Percentiles rank a stretch among this genome's conserved stretches.
Evolutionary conservation across 768 basidiomycete genomes (phyloP).

Genomic region (Porphyrellus cyaneotinctus): DNA sequence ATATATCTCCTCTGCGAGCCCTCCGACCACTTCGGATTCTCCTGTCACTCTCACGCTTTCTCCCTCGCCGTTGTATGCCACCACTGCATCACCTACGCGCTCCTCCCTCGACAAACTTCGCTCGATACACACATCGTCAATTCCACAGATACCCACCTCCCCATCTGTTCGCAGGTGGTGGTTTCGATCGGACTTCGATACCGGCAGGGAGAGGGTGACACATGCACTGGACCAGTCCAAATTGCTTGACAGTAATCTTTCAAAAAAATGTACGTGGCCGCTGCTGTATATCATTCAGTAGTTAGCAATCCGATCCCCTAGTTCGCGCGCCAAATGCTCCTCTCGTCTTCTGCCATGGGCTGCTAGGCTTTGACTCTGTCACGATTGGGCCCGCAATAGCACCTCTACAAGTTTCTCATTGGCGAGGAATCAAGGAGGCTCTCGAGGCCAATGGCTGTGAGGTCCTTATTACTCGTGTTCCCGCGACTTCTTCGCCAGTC

Average conservation of each 20-base stretch:
- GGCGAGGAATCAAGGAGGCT: slow-evolving; percentile 95
- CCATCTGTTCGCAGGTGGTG: slow-evolving; percentile 41
- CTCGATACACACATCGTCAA: slow-evolving; percentile 32
- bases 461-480: slow-evolving; percentile 90
- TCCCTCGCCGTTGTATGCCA: slow-evolving; percentile 17
- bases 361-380: slow-evolving; percentile 85
- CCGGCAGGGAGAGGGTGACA: slow-evolving; percentile 41
- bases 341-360: slow-evolving; percentile 92
- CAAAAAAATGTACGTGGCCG: slow-evolving; percentile 57
- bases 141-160: slow-evolving; percentile 25
- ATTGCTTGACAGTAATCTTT: slow-evolving; percentile 33
- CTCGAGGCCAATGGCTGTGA: slow-evolving; percentile 85
- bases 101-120: slow-evolving; percentile 62
- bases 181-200: slow-evolving; percentile 41
- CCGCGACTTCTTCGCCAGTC: slow-evolving; percentile 83
- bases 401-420: slow-evolving; percentile 85
- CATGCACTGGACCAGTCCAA: slow-evolving; percentile 51
- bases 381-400: slow-evolving; percentile 73
- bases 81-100: slow-evolving; percentile 28
- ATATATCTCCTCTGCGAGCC: slow-evolving; percentile 55
- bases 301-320: slow-evolving; percentile 26
- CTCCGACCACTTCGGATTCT: slow-evolving; percentile 38
- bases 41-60: slow-evolving; percentile 10
- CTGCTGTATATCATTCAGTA: neutral
- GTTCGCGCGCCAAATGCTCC: slow-evolving; percentile 80